These are phyloP conservation scores for Aspergillus tubingensis DNA, from an alignment of 2,329 filamentous ascomycete species.

Conservation along the genomic window DNA sequence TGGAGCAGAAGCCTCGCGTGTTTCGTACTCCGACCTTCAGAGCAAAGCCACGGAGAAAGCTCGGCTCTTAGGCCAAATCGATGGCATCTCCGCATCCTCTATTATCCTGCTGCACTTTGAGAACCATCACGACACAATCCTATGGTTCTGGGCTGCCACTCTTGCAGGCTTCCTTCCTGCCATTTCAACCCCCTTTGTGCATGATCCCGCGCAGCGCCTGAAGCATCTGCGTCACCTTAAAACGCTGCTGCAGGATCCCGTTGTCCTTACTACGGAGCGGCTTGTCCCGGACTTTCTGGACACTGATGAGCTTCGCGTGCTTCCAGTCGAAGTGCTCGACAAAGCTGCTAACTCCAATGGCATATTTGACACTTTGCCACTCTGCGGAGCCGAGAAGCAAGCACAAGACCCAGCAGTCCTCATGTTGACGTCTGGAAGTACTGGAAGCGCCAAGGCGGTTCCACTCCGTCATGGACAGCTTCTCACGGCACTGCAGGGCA, in stretches of 20 bases:
- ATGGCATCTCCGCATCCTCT: neutral
- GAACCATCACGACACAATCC: neutral
- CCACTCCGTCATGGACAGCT: slow-evolving; percentile 38
- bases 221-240: slow-evolving; percentile 9
- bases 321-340: neutral
- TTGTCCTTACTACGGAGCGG: neutral
- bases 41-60: neutral
- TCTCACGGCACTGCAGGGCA: slow-evolving; percentile 29
- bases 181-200: slow-evolving; percentile 1
- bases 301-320: neutral
- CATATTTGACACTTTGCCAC: neutral
- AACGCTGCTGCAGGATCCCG: neutral
- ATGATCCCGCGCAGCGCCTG: neutral
- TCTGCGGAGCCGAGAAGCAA: neutral
- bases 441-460: slow-evolving; percentile 56
- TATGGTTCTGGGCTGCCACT: slow-evolving; percentile 5
- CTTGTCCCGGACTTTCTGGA: neutral
- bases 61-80: neutral
- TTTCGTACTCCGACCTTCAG: neutral
- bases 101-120: neutral
- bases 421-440: slow-evolving; percentile 58
- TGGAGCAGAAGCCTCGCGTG: neutral
- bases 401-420: slow-evolving; percentile 37
- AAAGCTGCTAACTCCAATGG: neutral
- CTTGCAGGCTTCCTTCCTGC: neutral